phyloP scores from a whole-genome alignment of 164 flowering plant genomes.

The Brasenia schreberi region DNA sequence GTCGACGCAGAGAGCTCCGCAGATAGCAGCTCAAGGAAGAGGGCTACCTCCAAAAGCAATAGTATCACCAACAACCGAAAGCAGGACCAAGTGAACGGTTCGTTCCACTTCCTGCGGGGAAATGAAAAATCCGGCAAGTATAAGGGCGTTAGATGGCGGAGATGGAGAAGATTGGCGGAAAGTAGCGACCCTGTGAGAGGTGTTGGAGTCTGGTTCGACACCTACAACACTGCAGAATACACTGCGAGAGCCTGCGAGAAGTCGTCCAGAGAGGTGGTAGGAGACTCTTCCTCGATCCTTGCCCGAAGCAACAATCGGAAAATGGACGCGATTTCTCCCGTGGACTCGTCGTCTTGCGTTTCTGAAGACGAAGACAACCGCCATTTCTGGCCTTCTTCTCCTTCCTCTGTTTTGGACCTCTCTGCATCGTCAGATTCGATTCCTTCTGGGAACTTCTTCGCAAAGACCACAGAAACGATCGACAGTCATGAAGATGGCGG shows the following conservation, averaged over 20 bases:
- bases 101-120: neutral
- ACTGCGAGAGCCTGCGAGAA: neutral
- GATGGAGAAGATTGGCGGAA: conserved; percentile 1
- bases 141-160: neutral
- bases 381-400: neutral
- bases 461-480: neutral
- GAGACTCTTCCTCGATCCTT: neutral
- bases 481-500: neutral
- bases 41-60: neutral
- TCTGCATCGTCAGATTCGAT: neutral
- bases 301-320: neutral
- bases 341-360: neutral
- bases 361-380: neutral
- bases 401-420: neutral
- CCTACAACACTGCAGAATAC: conserved; percentile 1
- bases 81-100: neutral
- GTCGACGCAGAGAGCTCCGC: neutral
- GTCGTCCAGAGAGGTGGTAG: neutral
- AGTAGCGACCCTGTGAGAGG: neutral
- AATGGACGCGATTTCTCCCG: neutral
- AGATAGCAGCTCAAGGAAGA: neutral
- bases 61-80: neutral
- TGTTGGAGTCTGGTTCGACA: conserved; percentile 1
- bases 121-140: neutral
- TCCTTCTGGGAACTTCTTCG: neutral